Conservation (phyloP, 495 filamentous ascomycete species). For the Neurospora sp. region DNA sequence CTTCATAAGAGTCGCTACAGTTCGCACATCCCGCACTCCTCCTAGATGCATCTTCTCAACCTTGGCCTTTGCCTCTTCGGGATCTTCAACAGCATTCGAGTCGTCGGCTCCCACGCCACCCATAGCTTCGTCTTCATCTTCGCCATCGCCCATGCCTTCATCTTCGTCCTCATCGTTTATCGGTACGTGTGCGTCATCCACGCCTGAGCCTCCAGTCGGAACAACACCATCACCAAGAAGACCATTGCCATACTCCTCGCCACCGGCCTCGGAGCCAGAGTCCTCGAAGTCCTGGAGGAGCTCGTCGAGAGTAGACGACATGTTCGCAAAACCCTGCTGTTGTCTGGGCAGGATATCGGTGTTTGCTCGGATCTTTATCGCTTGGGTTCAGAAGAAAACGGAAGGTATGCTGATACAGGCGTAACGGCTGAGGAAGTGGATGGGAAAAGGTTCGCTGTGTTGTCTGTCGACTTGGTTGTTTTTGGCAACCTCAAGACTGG, state of each 20-base stretch:
- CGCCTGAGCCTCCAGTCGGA: background rate
- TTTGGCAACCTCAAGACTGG: background rate
- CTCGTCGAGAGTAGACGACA: conserved; percentile 75
- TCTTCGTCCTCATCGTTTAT: conserved; percentile 36
- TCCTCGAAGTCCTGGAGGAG: conserved; percentile 86
- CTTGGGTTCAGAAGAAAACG: background rate
- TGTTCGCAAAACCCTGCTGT: conserved; percentile 22
- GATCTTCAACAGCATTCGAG: conserved; percentile 45
- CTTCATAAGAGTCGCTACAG: conserved; percentile 67
- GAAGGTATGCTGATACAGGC: background rate
- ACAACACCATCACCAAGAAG: conserved; percentile 23
- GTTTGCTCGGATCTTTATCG: background rate
- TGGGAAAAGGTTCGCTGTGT: background rate
- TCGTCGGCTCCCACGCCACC: conserved; percentile 30
- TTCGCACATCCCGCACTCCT: conserved; percentile 60
- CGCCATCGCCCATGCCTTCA: conserved; percentile 34
- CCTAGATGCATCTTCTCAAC: conserved; percentile 72
- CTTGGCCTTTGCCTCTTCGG: conserved; percentile 59
- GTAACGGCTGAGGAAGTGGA: background rate
- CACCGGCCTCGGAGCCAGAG: conserved; percentile 50
- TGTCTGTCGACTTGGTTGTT: background rate
- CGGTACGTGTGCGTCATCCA: conserved; percentile 29
- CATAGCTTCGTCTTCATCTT: conserved; percentile 47
- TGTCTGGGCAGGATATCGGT: background rate
- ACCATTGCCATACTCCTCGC: conserved; percentile 38